Evolutionary conservation across 2,329 filamentous ascomycete genomes (phyloP).

Genomic region (Paraphaeosphaeria minitans): DNA sequence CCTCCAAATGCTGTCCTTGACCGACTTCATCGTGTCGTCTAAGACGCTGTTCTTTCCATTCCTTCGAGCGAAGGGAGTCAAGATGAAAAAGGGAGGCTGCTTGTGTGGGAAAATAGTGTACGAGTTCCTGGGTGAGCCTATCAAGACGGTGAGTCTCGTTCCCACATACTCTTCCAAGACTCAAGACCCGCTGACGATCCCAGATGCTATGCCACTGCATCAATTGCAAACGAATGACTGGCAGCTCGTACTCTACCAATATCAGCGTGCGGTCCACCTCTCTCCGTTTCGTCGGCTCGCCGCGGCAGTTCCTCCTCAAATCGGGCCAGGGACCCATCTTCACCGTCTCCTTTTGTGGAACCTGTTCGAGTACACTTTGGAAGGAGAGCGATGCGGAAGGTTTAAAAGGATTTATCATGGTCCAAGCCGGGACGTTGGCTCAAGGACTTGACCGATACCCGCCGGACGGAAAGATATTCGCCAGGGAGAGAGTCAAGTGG

Average conservation of each 20-base stretch:
- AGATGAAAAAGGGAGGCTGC: constrained; percentile 36
- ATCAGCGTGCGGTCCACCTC: constrained; percentile 15
- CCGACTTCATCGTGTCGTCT: constrained; percentile 16
- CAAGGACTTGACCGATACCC: constrained; percentile 12
- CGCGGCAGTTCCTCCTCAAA: constrained; percentile 19
- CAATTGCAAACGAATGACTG: constrained; percentile 21
- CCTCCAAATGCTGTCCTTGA: constrained; percentile 13
- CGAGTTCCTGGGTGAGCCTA: constrained; percentile 38
- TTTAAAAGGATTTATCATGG: constrained; percentile 16
- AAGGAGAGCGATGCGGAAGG: constrained; percentile 24
- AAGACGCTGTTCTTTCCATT: constrained; percentile 2
- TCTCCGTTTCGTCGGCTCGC: constrained; percentile 15
- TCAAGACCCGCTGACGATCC: not conserved
- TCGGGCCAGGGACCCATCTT: constrained; percentile 21
- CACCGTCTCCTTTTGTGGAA: constrained; percentile 23
- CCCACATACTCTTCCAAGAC: not conserved
- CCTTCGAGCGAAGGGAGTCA: constrained; percentile 10
- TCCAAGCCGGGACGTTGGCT: constrained; percentile 20
- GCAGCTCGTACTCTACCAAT: constrained; percentile 22
- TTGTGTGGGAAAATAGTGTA: constrained; percentile 45
- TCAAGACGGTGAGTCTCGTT: constrained; percentile 13
- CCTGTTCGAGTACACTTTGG: constrained; percentile 24
- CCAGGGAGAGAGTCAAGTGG: constrained; percentile 17
- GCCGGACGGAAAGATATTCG: constrained; percentile 23
- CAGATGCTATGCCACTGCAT: constrained; percentile 25